Conservation (phyloP, 2,329 filamentous ascomycete species). For the Arthroderma sp. region DNA sequence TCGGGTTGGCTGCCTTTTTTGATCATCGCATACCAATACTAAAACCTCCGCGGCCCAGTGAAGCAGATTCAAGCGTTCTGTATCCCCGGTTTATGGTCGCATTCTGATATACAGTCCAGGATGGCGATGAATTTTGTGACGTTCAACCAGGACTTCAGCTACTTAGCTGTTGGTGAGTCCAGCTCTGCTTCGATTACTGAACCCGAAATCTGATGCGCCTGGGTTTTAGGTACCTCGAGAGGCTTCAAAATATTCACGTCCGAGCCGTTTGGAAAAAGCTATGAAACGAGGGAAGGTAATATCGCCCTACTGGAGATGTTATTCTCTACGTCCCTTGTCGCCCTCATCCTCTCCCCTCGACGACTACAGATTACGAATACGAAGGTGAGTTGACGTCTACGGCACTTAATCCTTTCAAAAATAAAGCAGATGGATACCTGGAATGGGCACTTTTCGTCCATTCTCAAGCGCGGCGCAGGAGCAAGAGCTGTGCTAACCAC, state of each 20-base stretch:
- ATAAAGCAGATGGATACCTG: not conserved
- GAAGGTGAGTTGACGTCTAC: slow-evolving; percentile 47
- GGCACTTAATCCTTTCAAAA: not conserved
- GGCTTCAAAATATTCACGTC: slow-evolving; percentile 96
- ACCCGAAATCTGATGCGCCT: slow-evolving; percentile 6
- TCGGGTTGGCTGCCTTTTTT: too few relatives aligned
- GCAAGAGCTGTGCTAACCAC: not conserved
- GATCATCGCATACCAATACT: too few relatives aligned
- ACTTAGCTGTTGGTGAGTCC: slow-evolving; percentile 74
- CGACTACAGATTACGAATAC: slow-evolving; percentile 95
- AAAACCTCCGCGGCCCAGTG: too few relatives aligned
- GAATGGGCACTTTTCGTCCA: not conserved
- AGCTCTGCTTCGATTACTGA: not conserved
- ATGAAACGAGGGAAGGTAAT: slow-evolving; percentile 87
- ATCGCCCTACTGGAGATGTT: slow-evolving; percentile 97
- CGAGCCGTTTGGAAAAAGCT: slow-evolving; percentile 89
- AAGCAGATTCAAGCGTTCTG: too few relatives aligned
- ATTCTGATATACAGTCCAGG: slow-evolving; percentile 14
- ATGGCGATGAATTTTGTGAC: slow-evolving; percentile 95
- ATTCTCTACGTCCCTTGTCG: slow-evolving; percentile 93
- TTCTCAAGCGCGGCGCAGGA: not conserved
- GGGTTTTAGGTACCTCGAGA: slow-evolving; percentile 61
- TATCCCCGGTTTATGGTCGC: too few relatives aligned
- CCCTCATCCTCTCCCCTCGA: slow-evolving; percentile 79
- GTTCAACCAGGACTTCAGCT: slow-evolving; percentile 98